Percentiles rank a stretch among this genome's conserved stretches.
Evolutionary conservation across 495 filamentous ascomycete species (phyloP).

Genomic region (Penicillium paxilli): DNA sequence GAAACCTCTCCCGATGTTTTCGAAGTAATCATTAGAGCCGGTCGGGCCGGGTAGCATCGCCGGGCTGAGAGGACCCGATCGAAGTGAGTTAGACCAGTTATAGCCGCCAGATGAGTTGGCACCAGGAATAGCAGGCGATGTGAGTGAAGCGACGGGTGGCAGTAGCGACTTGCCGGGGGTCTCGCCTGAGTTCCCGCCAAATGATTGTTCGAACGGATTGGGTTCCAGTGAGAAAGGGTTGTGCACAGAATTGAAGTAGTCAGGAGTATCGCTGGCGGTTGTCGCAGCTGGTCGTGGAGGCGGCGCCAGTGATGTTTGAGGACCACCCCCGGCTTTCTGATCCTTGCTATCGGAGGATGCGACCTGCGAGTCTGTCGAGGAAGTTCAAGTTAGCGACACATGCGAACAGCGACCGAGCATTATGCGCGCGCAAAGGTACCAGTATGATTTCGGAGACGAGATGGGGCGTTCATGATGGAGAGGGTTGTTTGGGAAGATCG

Average conservation of each 20-base stretch:
- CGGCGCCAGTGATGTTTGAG: constrained; percentile 64
- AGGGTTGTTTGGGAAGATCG: constrained; percentile 27
- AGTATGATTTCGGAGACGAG: constrained; percentile 21
- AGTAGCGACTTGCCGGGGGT: constrained; percentile 88
- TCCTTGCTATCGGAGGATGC: constrained; percentile 45
- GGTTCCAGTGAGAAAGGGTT: constrained; percentile 76
- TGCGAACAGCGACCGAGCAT: neutral
- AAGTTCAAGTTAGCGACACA: constrained; percentile 25
- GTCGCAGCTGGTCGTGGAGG: constrained; percentile 71
- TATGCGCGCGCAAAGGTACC: constrained; percentile 25
- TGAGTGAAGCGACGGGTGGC: constrained; percentile 86
- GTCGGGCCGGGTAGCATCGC: constrained; percentile 92
- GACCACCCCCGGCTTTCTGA: constrained; percentile 37
- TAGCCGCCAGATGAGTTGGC: constrained; percentile 62
- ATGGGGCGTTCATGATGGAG: constrained; percentile 22
- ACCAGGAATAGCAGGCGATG: constrained; percentile 83
- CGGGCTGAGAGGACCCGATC: constrained; percentile 91
- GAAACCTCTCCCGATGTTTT: constrained; percentile 80
- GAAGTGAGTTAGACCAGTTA: constrained; percentile 83
- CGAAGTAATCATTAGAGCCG: constrained; percentile 76
- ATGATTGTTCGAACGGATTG: constrained; percentile 96
- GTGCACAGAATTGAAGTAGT: constrained; percentile 73
- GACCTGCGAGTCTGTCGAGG: constrained; percentile 41
- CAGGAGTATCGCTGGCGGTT: constrained; percentile 59
- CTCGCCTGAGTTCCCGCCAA: constrained; percentile 67